These are phyloP conservation scores for Talaromyces trachyspermus DNA, from an alignment of 495 filamentous ascomycete species.

Conservation along the genomic window DNA sequence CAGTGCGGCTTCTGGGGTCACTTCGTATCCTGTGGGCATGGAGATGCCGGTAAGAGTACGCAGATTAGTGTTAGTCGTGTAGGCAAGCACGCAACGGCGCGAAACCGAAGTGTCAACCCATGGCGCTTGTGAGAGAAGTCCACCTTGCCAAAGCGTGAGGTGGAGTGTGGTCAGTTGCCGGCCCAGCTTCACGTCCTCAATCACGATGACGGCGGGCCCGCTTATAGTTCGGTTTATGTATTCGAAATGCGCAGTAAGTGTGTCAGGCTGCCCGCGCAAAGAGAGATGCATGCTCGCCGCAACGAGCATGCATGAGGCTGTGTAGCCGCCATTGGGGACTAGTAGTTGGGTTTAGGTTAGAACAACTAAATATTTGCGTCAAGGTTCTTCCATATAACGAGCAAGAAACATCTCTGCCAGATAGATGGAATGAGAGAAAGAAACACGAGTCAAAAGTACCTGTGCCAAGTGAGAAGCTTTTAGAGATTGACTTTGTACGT, in stretches of 20 bases:
- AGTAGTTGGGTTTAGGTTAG: neutral
- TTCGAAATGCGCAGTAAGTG: neutral
- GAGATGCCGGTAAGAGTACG: neutral
- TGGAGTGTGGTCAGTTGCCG: neutral
- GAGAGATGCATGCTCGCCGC: neutral
- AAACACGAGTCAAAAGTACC: neutral
- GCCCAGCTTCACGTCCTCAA: constrained; percentile 7
- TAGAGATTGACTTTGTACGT: constrained; percentile 2
- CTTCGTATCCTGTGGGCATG: constrained; percentile 1
- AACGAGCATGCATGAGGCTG: neutral
- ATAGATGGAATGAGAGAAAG: neutral
- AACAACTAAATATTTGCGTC: neutral
- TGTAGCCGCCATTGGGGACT: neutral
- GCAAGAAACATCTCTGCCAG: neutral
- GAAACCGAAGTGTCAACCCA: constrained; percentile 3
- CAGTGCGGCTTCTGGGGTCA: neutral
- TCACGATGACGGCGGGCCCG: constrained; percentile 5
- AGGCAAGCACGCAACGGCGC: neutral
- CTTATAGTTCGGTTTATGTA: neutral
- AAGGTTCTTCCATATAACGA: no score
- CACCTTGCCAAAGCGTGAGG: constrained; percentile 5
- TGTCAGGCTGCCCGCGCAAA: neutral
- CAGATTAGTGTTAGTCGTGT: constrained; percentile 1
- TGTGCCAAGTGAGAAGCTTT: constrained; percentile 1
- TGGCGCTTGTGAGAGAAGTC: constrained; percentile 17